Evolutionary conservation across 176 grass and related monocot species (phyloP), one percentile per base, ranked within the genome.

Genomic region (Oryza meyeriana): DNA sequence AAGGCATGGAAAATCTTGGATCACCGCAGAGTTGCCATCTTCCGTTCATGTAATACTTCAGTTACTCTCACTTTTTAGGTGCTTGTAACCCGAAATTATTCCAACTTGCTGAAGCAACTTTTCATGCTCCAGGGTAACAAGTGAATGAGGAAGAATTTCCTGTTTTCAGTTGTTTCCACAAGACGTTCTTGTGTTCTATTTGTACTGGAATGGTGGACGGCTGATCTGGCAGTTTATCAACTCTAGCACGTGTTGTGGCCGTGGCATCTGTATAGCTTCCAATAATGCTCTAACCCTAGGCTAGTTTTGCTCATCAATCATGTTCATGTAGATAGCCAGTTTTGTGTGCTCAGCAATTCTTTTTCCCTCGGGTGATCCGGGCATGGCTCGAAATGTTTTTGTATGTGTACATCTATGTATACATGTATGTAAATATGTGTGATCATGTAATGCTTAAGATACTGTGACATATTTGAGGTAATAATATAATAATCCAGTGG

Each of bases 241-340:
- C 45, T 72, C 74, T 66, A 27, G 78, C 25, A 31, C 36, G 24
- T 75, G 40, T n/a, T 72, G 72, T 77, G 34, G 66, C 66, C 25
- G 28, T 77, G 72, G 30, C 57, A 77, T 72, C 30, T 78, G 66
- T 89, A 86, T 82, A 89, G 78, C 73, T 82, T 89, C 34, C 42
- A 85, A 71, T 45, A 59, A 47, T 66, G 78, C 83, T 89, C 88
- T 86, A 81, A 89, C 79, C 72, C 88, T 90, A 86, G 83, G 83
- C 59, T 82, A 90, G 88, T 40, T 78, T 82, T 86, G 73, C 79
- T 33, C 30, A 74, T 38, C 59, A 68, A 25, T 38, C 59, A 67
- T 32, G 45, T 72, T 82, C 67, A 45, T 82, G 83, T 86, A 86
- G 83, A 79, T 86, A 86, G 79, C 45, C 73, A 79, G 83, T 86